Evolutionary conservation across 202 grass and related monocot species (phyloP).

Genomic region (Schoenoplectus triqueter): DNA sequence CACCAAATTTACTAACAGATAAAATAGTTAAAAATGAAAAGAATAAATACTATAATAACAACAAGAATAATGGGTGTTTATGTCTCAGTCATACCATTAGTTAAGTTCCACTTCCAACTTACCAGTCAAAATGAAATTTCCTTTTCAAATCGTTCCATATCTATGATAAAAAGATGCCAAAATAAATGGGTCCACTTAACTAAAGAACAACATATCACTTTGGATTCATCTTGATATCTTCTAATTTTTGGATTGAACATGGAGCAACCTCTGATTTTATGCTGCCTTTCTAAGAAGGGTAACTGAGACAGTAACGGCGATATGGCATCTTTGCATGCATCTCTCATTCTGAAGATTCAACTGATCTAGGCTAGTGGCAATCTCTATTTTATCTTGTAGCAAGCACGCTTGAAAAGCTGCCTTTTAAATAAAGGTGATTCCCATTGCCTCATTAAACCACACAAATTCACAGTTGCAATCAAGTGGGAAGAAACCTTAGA

Average conservation of each 20-base stretch:
- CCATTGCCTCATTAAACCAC: neutral
- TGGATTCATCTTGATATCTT: slow-evolving; percentile 22
- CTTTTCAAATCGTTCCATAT: neutral
- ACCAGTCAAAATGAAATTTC: too few species aligned
- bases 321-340: slow-evolving; percentile 8
- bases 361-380: neutral
- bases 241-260: slow-evolving; percentile 17
- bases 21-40: too few species aligned
- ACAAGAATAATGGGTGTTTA: too few species aligned
- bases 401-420: too few species aligned
- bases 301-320: neutral
- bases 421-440: too few species aligned
- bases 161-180: slow-evolving; percentile 16
- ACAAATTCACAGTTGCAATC: neutral
- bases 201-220: slow-evolving; percentile 35
- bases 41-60: too few species aligned
- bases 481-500: neutral
- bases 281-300: slow-evolving; percentile 37
- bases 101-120: too few species aligned
- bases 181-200: neutral
- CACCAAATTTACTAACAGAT: too few species aligned
- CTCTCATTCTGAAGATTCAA: slow-evolving; percentile 32
- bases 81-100: too few species aligned
- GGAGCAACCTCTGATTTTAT: slow-evolving; percentile 38
- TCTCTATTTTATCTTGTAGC: too few species aligned